Evolutionary conservation across 768 basidiomycete species (phyloP).

Genomic region (Mycena haematopus): DNA sequence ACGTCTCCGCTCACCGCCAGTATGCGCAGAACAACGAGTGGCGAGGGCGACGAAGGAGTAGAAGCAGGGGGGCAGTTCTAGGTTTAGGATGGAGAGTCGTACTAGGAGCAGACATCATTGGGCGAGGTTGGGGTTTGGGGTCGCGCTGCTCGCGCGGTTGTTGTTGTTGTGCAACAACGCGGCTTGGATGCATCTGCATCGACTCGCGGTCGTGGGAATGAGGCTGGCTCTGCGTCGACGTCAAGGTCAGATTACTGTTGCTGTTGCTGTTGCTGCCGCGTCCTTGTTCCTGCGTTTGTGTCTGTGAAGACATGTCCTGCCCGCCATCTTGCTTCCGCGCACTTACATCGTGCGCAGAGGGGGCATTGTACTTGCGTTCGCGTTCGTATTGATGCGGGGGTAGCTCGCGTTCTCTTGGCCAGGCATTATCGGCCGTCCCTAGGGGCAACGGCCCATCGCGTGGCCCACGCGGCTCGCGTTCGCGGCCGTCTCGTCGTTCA

Average conservation of each 20-base stretch:
- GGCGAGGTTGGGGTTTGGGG: constrained; percentile 18
- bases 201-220: constrained; percentile 7
- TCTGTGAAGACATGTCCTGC: neutral
- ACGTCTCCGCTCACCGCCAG: constrained; percentile 4
- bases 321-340: constrained; percentile 9
- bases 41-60: constrained; percentile 17
- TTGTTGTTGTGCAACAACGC: neutral
- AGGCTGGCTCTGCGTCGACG: constrained; percentile 4
- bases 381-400: constrained; percentile 13
- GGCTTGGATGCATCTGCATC: neutral
- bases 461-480: constrained; percentile 19
- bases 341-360: constrained; percentile 1
- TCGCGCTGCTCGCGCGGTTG: constrained; percentile 16
- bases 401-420: constrained; percentile 11
- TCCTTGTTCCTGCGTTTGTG: neutral
- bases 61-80: constrained; percentile 2
- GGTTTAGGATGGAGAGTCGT: constrained; percentile 28
- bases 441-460: neutral
- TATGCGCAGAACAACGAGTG: constrained; percentile 17
- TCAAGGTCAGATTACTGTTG: constrained; percentile 11
- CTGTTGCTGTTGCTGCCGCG: constrained; percentile 1
- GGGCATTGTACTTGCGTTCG: constrained; percentile 2
- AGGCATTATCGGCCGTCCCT: neutral
- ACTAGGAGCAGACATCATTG: constrained; percentile 30
- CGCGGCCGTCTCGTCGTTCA: constrained; percentile 16